A percentile compares a stretch with the other conserved stretches of the same genome.
phyloP scores from a whole-genome alignment of 2,329 filamentous ascomycete species.

The Coccinonectria pachysandricola region DNA sequence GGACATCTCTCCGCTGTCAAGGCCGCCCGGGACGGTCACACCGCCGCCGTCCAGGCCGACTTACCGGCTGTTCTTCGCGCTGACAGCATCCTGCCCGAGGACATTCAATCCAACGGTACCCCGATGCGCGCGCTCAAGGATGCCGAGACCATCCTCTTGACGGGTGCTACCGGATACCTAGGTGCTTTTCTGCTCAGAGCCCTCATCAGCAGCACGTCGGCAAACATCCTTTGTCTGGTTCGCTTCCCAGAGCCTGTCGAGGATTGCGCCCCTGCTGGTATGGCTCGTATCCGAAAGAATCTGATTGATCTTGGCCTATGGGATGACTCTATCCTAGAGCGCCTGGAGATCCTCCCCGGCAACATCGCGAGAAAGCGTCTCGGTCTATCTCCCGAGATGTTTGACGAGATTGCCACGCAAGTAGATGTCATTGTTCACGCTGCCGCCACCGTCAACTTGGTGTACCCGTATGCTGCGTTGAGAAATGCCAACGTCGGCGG shows the following conservation, averaged over 20 bases:
- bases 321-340: conserved; percentile 67
- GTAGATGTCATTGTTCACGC: conserved; percentile 69
- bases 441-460: conserved; percentile 68
- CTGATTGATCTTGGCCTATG: conserved; percentile 69
- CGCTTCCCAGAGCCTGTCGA: conserved; percentile 59
- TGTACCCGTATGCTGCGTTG: conserved; percentile 71
- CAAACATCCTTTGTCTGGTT: conserved; percentile 62
- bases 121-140: conserved; percentile 50
- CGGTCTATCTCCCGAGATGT: conserved; percentile 55
- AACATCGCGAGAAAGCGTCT: conserved; percentile 60
- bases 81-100: conserved; percentile 57
- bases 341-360: conserved; percentile 64
- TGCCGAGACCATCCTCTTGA: conserved; percentile 60
- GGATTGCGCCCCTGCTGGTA: conserved; percentile 53
- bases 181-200: conserved; percentile 65
- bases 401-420: conserved; percentile 52
- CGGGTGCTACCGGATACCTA: conserved; percentile 66
- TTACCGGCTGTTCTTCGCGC: conserved; percentile 57
- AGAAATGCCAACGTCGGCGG: conserved; percentile 68
- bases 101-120: conserved; percentile 49
- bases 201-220: conserved; percentile 56
- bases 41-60: conserved; percentile 65
- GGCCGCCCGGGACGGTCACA: conserved; percentile 60
- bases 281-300: conserved; percentile 65
- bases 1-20: conserved; percentile 65